Percentiles rank a stretch among this genome's conserved stretches.
Evolutionary conservation across 2,329 filamentous ascomycete species (phyloP).

Genomic region (Ilyonectria sp.): DNA sequence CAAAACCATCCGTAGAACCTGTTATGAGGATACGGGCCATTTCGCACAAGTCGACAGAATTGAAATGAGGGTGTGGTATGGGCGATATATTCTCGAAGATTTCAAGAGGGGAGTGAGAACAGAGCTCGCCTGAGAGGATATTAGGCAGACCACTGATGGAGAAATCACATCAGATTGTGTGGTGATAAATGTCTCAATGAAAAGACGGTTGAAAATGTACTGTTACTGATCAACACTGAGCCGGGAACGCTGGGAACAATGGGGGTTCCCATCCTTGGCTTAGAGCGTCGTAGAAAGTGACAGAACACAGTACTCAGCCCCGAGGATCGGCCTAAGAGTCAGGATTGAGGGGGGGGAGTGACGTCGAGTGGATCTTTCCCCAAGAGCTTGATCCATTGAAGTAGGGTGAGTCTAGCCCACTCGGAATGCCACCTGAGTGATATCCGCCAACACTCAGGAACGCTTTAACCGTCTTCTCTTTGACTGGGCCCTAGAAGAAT

Average conservation of each 20-base stretch:
- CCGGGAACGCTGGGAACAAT: background rate
- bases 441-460: background rate
- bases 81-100: background rate
- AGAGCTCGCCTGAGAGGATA: background rate
- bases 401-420: background rate
- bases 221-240: background rate
- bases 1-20: conserved; percentile 45
- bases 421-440: no score
- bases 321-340: background rate
- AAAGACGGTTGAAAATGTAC: background rate
- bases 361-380: background rate
- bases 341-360: background rate
- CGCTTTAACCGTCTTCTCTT: background rate
- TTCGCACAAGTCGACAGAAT: conserved; percentile 1
- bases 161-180: background rate
- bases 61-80: background rate
- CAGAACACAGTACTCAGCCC: background rate
- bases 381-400: background rate
- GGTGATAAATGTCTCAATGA: background rate
- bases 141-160: background rate
- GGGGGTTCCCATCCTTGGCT: conserved; percentile 3
- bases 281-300: conserved; percentile 7
- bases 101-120: background rate
- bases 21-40: conserved; percentile 47
- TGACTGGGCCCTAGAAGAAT: background rate